phyloP scores from a whole-genome alignment of 345 rosid genomes.

The Brassica nigra region DNA sequence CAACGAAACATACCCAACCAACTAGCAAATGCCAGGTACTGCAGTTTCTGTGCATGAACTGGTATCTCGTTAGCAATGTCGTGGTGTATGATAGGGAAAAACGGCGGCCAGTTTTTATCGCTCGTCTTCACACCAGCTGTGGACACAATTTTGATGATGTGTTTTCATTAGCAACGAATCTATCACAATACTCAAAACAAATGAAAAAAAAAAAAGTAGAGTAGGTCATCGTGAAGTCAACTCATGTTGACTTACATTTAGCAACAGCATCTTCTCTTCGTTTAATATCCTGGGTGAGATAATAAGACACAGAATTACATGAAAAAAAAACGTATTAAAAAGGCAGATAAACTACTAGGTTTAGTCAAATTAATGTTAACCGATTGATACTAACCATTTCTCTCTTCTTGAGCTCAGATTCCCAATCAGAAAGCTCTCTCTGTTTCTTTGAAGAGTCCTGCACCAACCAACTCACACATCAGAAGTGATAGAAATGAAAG shows the following conservation, averaged over 20 bases:
- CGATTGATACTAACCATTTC: conserved; percentile 49
- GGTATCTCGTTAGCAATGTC: conserved; percentile 98
- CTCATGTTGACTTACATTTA: conserved; percentile 26
- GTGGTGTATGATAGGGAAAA: conserved; percentile 94
- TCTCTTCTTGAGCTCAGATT: conserved; percentile 77
- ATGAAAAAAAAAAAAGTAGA: background rate
- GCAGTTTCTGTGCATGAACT: conserved; percentile 84
- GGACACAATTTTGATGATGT: conserved; percentile 22
- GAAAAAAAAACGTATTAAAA: background rate
- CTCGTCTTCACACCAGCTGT: conserved; percentile 75
- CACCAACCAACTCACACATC: conserved; percentile 20
- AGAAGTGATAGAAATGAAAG: background rate
- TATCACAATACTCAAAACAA: background rate
- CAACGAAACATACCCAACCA: conserved; percentile 72
- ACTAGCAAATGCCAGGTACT: conserved; percentile 96
- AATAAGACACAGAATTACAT: background rate
- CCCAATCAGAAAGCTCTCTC: conserved; percentile 80
- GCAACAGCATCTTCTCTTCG: conserved; percentile 41
- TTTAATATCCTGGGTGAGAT: conserved; percentile 34
- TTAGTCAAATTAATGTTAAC: too few relatives aligned
- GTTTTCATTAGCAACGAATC: conserved; percentile 6
- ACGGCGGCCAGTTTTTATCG: conserved; percentile 95
- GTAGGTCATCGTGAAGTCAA: background rate
- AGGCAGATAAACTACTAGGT: too few relatives aligned
- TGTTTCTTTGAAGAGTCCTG: conserved; percentile 70